Evolutionary conservation across 345 rosid species (phyloP).

Genomic region (Eucalyptus lansdowneana): DNA sequence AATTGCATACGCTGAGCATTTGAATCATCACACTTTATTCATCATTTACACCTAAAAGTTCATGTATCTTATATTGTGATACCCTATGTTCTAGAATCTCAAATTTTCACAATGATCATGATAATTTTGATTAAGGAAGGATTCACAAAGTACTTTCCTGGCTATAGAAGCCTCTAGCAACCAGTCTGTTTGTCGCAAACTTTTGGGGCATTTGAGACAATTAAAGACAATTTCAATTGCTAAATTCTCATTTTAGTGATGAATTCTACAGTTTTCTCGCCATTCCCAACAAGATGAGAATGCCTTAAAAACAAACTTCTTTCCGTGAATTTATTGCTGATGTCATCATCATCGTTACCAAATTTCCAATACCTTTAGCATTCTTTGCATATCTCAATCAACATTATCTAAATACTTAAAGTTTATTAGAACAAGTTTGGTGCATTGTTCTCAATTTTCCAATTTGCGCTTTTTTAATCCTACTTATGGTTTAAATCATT

Average conservation of each 20-base stretch:
- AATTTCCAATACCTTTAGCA: not conserved
- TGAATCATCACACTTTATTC: not conserved
- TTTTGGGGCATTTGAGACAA: not conserved
- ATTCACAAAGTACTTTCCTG: not conserved
- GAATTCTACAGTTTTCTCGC: not conserved
- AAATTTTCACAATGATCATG: not conserved
- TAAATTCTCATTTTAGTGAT: not conserved
- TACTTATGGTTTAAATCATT: not conserved
- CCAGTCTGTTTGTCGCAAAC: not conserved
- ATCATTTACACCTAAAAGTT: not conserved
- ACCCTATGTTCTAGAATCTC: not conserved
- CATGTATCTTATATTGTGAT: not conserved
- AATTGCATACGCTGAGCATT: not conserved
- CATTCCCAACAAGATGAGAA: not conserved
- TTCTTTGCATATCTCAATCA: not conserved
- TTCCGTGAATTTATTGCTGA: not conserved
- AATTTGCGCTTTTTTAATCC: not conserved
- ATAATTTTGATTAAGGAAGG: not conserved
- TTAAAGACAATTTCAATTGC: not conserved
- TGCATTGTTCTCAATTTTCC: not conserved
- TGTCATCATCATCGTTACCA: not conserved
- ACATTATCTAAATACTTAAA: not conserved
- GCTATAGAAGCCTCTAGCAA: not conserved
- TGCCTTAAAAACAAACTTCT: not conserved
- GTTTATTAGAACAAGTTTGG: not conserved